These are phyloP conservation scores for Candolleomyces efflorescens DNA, from an alignment of 768 basidiomycete species.

Conservation along the genomic window DNA sequence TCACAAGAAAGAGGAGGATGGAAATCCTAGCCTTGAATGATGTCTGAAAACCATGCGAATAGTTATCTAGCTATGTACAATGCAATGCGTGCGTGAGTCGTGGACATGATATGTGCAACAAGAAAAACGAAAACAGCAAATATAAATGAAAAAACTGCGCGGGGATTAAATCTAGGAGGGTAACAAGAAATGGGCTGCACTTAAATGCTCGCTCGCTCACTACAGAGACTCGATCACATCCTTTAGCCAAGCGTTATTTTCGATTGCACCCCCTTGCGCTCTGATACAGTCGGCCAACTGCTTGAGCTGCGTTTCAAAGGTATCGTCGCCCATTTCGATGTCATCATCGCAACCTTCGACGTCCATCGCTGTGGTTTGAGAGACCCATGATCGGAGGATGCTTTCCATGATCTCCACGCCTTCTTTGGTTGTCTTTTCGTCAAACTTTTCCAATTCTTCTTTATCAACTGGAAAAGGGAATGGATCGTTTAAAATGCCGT, in stretches of 20 bases:
- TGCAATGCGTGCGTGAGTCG: neutral
- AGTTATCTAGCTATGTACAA: neutral
- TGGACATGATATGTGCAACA: neutral
- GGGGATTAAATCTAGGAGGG: neutral
- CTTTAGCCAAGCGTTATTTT: neutral
- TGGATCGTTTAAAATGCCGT: neutral
- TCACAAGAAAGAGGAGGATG: neutral
- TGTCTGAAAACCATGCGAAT: too few relatives aligned
- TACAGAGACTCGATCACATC: neutral
- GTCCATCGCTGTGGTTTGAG: slow-evolving; percentile 36
- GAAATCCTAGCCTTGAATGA: neutral
- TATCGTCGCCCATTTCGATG: slow-evolving; percentile 4
- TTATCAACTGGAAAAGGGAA: slow-evolving; percentile 11
- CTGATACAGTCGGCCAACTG: neutral
- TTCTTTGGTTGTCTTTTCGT: slow-evolving; percentile 59
- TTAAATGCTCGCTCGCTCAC: neutral
- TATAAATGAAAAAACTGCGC: neutral
- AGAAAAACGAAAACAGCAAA: neutral
- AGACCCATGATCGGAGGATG: slow-evolving; percentile 62
- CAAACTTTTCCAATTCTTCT: slow-evolving; percentile 34
- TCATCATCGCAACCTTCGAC: slow-evolving; percentile 32
- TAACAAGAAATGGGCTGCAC: neutral
- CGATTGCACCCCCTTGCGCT: neutral
- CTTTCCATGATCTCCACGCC: slow-evolving; percentile 81
- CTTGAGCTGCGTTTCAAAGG: slow-evolving; percentile 10